phyloP scores from a whole-genome alignment of 202 grass and related monocot genomes.

The Panicum virgatum region DNA sequence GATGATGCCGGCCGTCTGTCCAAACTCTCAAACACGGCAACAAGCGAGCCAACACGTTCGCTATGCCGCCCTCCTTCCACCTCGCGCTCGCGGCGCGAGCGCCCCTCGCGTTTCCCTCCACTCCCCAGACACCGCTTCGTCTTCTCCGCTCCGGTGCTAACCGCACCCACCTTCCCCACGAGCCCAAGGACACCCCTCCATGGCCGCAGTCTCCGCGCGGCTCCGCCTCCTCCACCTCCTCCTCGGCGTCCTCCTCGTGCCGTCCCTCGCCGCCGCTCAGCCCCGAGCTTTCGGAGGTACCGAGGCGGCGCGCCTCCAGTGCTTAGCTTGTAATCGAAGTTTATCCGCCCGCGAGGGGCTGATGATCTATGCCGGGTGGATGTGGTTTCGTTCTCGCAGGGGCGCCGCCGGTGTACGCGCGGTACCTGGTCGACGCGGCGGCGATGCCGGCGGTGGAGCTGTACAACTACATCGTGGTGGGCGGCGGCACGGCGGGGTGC shows the following conservation, averaged over 20 bases:
- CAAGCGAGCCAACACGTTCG: constrained; percentile 15
- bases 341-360: not conserved
- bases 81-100: not conserved
- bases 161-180: not conserved
- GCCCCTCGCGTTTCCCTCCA: constrained; percentile 35
- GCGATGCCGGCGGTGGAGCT: constrained; percentile 54
- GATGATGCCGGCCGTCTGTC: too few relatives aligned
- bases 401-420: constrained; percentile 41
- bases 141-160: constrained; percentile 40
- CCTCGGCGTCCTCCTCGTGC: not conserved
- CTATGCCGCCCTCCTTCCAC: constrained; percentile 14
- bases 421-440: constrained; percentile 61
- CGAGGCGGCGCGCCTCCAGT: not conserved
- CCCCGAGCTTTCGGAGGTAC: not conserved
- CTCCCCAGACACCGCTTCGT: constrained; percentile 7
- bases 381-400: constrained; percentile 14
- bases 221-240: not conserved
- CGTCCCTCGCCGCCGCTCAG: constrained; percentile 26
- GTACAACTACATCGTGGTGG: constrained; percentile 90
- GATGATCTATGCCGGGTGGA: not conserved
- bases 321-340: too few relatives aligned
- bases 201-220: not conserved
- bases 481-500: constrained; percentile 75
- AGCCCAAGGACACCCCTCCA: not conserved
- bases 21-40: not conserved